phyloP scores from a whole-genome alignment of 2,329 filamentous ascomycete genomes.

The Hypoxylon sp. region DNA sequence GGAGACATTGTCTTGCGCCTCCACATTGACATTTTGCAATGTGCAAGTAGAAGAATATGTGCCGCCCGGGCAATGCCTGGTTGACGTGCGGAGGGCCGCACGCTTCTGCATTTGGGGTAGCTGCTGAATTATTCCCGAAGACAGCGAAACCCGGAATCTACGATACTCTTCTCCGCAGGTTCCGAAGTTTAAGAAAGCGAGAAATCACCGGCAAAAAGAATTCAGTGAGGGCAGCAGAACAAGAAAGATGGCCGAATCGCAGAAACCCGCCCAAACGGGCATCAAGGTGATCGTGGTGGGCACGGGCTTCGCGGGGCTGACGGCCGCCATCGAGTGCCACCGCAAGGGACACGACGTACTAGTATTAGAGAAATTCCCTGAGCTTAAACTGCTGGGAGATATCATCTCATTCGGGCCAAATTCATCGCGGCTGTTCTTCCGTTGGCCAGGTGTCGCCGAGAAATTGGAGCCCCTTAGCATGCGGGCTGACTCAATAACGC shows the following conservation, averaged over 20 bases:
- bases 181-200: conserved; percentile 23
- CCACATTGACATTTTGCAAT: conserved; percentile 13
- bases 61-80: conserved; percentile 21
- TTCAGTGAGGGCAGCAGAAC: conserved; percentile 6
- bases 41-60: conserved; percentile 26
- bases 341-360: conserved; percentile 67
- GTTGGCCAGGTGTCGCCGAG: conserved; percentile 67
- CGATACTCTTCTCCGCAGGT: conserved; percentile 16
- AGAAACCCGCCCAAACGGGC: conserved; percentile 55
- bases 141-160: conserved; percentile 14
- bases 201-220: conserved; percentile 7
- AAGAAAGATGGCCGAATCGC: conserved; percentile 47
- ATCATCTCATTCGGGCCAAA: conserved; percentile 71
- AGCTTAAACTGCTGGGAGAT: conserved; percentile 62
- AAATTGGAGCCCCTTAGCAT: conserved; percentile 65
- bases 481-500: conserved; percentile 59
- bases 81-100: conserved; percentile 20
- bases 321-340: conserved; percentile 71
- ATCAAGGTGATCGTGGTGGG: conserved; percentile 65
- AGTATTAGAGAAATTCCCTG: conserved; percentile 63
- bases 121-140: conserved; percentile 22
- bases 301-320: conserved; percentile 71
- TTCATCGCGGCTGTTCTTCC: conserved; percentile 68
- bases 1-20: conserved; percentile 22
- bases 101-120: conserved; percentile 19